These are phyloP conservation scores for Sphaerostilbella broomeana DNA, from an alignment of 2,329 filamentous ascomycete species.

Conservation along the genomic window DNA sequence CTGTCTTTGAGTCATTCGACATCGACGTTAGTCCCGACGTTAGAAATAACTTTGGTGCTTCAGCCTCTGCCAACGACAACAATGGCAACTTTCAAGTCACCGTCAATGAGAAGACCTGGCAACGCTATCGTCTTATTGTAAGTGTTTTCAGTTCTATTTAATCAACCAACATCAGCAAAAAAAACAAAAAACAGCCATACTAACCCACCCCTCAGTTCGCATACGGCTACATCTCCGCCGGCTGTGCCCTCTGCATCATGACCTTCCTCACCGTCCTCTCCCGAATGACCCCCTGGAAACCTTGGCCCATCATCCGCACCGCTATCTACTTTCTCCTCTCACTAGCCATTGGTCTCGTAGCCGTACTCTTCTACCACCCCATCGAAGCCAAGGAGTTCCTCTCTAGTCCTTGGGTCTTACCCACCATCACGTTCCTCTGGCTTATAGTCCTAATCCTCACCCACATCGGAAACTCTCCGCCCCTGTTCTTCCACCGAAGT, in stretches of 20 bases:
- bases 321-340: conserved; percentile 25
- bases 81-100: conserved; percentile 18
- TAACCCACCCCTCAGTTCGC: conserved; percentile 27
- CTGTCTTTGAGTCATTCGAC: conserved; percentile 25
- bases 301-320: conserved; percentile 27
- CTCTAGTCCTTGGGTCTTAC: conserved; percentile 26
- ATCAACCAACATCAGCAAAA: no score
- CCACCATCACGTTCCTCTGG: conserved; percentile 30
- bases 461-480: conserved; percentile 21
- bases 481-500: conserved; percentile 10
- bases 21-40: conserved; percentile 21
- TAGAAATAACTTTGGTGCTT: not conserved
- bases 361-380: conserved; percentile 20
- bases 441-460: conserved; percentile 27
- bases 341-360: conserved; percentile 23
- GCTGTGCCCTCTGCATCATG: conserved; percentile 27
- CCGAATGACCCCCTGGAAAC: conserved; percentile 24
- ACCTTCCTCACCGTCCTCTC: conserved; percentile 25
- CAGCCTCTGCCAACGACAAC: not conserved
- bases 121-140: conserved; percentile 27
- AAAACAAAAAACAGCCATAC: not conserved
- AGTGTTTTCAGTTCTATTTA: conserved; percentile 6
- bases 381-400: conserved; percentile 18
- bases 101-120: conserved; percentile 19
- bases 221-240: conserved; percentile 29